These are phyloP conservation scores for Macadamia tetraphylla DNA, from an alignment of 164 flowering plant species.

Conservation along the genomic window DNA sequence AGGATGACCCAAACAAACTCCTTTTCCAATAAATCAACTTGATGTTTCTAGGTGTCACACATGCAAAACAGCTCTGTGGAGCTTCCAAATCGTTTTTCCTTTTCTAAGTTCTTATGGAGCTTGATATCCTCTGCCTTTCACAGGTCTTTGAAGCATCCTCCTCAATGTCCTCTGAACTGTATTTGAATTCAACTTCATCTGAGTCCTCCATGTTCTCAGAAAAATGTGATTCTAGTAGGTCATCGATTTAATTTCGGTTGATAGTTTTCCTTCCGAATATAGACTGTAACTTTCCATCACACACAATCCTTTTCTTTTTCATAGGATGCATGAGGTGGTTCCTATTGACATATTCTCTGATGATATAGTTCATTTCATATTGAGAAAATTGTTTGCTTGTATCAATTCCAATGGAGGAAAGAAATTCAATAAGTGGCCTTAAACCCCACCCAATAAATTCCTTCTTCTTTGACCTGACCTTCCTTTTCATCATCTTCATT, in stretches of 20 bases:
- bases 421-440: conserved; percentile 47
- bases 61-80: conserved; percentile 43
- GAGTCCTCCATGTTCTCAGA: conserved; percentile 36
- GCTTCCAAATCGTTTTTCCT: conserved; percentile 11
- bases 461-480: conserved; percentile 25
- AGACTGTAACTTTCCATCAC: conserved; percentile 40
- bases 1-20: conserved; percentile 29
- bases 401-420: conserved; percentile 48
- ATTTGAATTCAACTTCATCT: conserved; percentile 35
- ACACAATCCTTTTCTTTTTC: conserved; percentile 47
- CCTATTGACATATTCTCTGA: conserved; percentile 41
- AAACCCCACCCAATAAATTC: conserved; percentile 84
- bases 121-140: conserved; percentile 20
- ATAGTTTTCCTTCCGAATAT: conserved; percentile 47
- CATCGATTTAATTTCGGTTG: conserved; percentile 29
- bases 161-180: conserved; percentile 26
- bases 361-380: conserved; percentile 40
- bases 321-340: conserved; percentile 43
- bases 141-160: conserved; percentile 2
- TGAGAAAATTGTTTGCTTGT: conserved; percentile 36
- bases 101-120: conserved; percentile 9
- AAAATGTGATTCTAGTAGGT: conserved; percentile 48
- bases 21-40: conserved; percentile 58
- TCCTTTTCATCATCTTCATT: conserved; percentile 12
- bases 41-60: conserved; percentile 47